Evolutionary conservation across 192 early-diverging fungal genomes (phyloP).

Genomic region (Umbelopsis isabellina): DNA sequence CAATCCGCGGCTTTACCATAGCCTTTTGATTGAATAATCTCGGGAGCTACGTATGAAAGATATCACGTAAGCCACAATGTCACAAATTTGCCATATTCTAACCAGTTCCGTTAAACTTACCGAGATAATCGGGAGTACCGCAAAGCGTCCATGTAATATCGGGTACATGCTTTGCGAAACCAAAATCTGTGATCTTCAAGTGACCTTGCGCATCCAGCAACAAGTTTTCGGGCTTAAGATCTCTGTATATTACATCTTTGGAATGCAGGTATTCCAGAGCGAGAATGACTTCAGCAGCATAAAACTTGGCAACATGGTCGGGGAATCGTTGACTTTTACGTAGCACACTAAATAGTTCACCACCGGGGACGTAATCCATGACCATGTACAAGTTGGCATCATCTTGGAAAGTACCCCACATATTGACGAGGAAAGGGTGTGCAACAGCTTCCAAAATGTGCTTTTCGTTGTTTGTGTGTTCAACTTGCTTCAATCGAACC

Average conservation of each 20-base stretch:
- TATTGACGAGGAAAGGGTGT: slow-evolving; percentile 90
- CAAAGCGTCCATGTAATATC: slow-evolving; percentile 88
- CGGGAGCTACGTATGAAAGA: slow-evolving; percentile 55
- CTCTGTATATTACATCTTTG: slow-evolving; percentile 76
- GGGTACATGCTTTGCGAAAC: slow-evolving; percentile 84
- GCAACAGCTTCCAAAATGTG: slow-evolving; percentile 87
- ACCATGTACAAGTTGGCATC: slow-evolving; percentile 92
- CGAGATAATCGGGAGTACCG: slow-evolving; percentile 78
- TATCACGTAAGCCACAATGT: neutral
- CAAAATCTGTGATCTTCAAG: slow-evolving; percentile 86
- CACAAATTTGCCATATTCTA: neutral
- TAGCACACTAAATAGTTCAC: slow-evolving; percentile 85
- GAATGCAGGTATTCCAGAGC: slow-evolving; percentile 83
- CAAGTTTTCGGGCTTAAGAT: slow-evolving; percentile 83
- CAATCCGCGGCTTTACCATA: slow-evolving; percentile 94
- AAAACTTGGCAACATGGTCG: slow-evolving; percentile 76
- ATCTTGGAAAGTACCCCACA: slow-evolving; percentile 95
- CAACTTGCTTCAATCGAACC: slow-evolving; percentile 95
- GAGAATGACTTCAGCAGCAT: slow-evolving; percentile 73
- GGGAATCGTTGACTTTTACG: slow-evolving; percentile 75
- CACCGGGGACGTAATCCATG: slow-evolving; percentile 97
- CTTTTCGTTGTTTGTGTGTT: slow-evolving; percentile 98
- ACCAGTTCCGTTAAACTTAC: neutral
- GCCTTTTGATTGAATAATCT: slow-evolving; percentile 92
- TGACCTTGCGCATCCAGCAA: slow-evolving; percentile 77